These are phyloP conservation scores for Ophiostoma quercus DNA, from an alignment of 2,329 filamentous ascomycete genomes.

Conservation along the genomic window DNA sequence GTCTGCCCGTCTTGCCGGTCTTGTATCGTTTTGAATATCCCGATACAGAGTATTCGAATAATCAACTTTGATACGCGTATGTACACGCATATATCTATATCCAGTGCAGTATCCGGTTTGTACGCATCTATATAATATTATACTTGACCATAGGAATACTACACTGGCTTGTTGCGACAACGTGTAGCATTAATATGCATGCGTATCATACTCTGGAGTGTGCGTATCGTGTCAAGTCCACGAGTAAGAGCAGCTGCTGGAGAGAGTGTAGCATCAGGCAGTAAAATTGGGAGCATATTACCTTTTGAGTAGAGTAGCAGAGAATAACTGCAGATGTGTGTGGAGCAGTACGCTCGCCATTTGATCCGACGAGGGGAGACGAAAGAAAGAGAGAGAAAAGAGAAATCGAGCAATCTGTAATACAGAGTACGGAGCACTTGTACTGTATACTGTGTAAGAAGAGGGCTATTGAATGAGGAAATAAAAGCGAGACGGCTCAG, in stretches of 20 bases:
- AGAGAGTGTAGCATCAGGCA: not conserved
- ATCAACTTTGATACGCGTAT: not conserved
- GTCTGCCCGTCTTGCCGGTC: constrained; percentile 4
- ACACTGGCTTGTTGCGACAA: not conserved
- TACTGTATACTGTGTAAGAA: not conserved
- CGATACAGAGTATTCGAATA: not conserved
- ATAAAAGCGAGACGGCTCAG: not conserved
- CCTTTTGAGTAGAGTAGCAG: not conserved
- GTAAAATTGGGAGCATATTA: not conserved
- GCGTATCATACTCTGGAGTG: not conserved
- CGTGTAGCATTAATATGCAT: not conserved
- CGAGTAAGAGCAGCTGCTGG: not conserved
- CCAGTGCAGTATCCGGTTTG: too few species aligned
- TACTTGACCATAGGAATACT: not conserved
- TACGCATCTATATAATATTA: not conserved
- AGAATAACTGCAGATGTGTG: not conserved
- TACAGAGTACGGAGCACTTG: not conserved
- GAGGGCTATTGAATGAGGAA: not conserved
- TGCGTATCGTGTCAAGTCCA: not conserved
- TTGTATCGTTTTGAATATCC: not conserved
- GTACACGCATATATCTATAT: not conserved
- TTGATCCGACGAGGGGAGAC: not conserved
- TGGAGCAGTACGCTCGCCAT: not conserved
- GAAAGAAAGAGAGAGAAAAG: not conserved
- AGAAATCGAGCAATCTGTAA: too few species aligned